Evolutionary conservation across 805 yeast genomes (phyloP), one percentile per base, ranked within the genome.

Genomic region (Pichia cephalocereana): DNA sequence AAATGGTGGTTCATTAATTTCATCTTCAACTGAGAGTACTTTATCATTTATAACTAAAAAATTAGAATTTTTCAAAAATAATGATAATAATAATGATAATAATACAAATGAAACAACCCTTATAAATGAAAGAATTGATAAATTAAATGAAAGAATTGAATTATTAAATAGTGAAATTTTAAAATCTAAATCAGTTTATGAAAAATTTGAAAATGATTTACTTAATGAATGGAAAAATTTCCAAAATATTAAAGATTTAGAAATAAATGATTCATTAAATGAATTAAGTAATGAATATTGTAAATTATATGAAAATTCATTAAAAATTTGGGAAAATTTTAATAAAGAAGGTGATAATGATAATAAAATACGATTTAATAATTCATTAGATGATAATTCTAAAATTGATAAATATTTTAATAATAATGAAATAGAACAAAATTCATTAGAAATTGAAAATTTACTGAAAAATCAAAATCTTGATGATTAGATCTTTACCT

Each of bases 251-350:
- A 89, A 89, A 65, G 78, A 86, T 31, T 71, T 74, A 37, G 97
- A 91, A 65, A 72, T 90, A 62, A 82, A 83, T 59, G 72, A 74
- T 31, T 76, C 95, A 2, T 72, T 91, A 67, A 69, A 79, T 9
- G 75, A 76, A n/a, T 70, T 91, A 49, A 85, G 95, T 44, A 85
- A 84, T 54, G 79, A 79, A 52, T 85, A 91, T 64, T 79, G 86
- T 47, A 73, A 75, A 28, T 88, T 86, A 59, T 91, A 84, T 65
- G 73, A 76, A 51, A 76, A 75, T 27, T 70, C 87, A 61, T 76
- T 84, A 46, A 76, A 76, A 23, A 81, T 80, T 50, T 88, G 96
- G 95, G 74, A 76, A 32, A 75, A 67, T 15, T 48, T 67, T 34
- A 53, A 60, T 10, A 31, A 44, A 36, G 32, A 30, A 11, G 14